Conservation (phyloP, 2,329 filamentous ascomycete genomes). For the Calonectria honghensis region DNA sequence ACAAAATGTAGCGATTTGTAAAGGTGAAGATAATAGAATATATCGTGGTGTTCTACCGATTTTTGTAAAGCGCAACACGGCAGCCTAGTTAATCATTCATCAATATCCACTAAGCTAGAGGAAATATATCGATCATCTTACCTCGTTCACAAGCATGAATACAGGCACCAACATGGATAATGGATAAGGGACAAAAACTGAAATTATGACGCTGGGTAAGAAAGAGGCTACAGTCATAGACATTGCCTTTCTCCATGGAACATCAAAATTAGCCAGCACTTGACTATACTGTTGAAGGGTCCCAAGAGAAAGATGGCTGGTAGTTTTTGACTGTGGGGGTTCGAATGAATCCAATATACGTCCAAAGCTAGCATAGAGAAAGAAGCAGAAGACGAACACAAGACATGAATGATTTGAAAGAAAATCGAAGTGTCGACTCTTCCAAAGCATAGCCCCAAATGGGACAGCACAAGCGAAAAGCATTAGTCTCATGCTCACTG, state of each 20-base stretch:
- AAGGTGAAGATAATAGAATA: background rate
- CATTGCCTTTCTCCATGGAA: background rate
- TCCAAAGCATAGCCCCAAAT: background rate
- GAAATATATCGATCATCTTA: background rate
- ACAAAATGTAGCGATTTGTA: conserved; percentile 8
- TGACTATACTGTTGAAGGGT: background rate
- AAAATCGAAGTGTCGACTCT: background rate
- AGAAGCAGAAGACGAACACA: background rate
- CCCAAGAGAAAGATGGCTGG: background rate
- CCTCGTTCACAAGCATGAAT: background rate
- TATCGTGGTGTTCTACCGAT: background rate
- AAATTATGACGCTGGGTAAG: background rate
- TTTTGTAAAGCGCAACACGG: background rate
- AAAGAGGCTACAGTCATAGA: background rate
- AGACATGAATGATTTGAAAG: background rate
- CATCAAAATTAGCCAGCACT: background rate
- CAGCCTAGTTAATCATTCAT: background rate
- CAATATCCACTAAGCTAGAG: background rate
- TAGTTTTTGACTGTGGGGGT: background rate
- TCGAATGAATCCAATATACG: background rate
- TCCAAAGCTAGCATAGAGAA: background rate
- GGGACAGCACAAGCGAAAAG: background rate
- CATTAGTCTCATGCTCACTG: background rate
- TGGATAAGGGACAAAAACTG: background rate
- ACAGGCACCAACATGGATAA: background rate